A percentile compares a stretch with the other conserved stretches of the same genome.
Conservation (phyloP, 805 yeast genomes). For the Pichia phayaonensis region DNA sequence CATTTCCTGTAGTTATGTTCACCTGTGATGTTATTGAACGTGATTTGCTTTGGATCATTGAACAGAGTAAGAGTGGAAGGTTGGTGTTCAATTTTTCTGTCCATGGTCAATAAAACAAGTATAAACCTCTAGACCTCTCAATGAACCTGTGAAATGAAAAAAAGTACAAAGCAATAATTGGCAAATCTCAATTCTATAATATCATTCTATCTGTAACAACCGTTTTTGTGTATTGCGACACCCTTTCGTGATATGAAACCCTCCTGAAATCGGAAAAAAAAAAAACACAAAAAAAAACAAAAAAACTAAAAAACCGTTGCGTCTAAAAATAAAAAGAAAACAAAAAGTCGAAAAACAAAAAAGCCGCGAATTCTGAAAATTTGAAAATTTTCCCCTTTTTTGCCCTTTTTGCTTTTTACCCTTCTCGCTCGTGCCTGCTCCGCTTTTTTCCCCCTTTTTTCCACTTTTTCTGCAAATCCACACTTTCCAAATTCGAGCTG, state of each 20-base stretch:
- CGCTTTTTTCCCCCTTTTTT: no score
- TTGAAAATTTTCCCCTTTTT: neutral
- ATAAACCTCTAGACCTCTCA: no score
- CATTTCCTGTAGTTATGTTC: conserved; percentile 31
- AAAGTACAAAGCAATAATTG: no score
- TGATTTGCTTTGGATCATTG: conserved; percentile 19
- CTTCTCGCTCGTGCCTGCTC: neutral
- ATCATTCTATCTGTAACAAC: no score
- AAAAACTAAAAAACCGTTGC: neutral
- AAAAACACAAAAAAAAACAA: no score
- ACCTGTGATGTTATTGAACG: conserved; percentile 23
- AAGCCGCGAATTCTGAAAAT: neutral
- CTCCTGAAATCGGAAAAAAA: neutral
- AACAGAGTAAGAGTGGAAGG: neutral
- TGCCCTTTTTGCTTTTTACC: neutral
- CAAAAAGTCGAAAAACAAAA: neutral
- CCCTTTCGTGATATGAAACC: neutral
- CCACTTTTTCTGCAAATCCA: neutral
- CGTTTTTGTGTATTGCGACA: no score
- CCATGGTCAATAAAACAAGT: neutral
- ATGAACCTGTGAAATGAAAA: no score
- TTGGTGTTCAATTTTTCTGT: neutral
- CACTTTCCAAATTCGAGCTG: neutral
- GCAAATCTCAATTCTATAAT: no score
- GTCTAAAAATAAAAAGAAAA: neutral